Evolutionary conservation across 768 basidiomycete genomes (phyloP).

Genomic region (Macrolepiota fuliginosa): DNA sequence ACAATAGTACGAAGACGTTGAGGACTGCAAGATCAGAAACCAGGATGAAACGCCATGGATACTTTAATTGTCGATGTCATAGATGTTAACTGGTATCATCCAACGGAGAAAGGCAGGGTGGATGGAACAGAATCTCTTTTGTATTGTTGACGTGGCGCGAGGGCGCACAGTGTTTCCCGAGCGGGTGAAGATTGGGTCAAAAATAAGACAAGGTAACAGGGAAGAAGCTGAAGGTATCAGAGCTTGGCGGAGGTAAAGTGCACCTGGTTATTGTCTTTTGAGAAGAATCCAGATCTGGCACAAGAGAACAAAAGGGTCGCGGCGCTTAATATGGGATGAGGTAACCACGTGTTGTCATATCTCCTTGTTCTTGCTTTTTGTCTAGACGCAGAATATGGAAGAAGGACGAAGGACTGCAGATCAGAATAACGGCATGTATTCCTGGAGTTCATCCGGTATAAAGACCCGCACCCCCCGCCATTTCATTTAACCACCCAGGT

Average conservation of each 20-base stretch:
- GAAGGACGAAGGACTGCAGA: background rate
- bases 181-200: background rate
- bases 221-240: background rate
- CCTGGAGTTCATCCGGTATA: background rate
- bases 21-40: background rate
- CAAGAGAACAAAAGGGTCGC: conserved; percentile 19
- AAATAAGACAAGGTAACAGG: conserved; percentile 14
- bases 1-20: background rate
- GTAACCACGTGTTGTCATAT: conserved; percentile 3
- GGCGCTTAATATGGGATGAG: background rate
- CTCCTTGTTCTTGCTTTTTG: conserved; percentile 12
- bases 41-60: conserved; percentile 1
- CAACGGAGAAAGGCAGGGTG: conserved; percentile 6
- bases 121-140: conserved; percentile 15
- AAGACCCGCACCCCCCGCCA: background rate
- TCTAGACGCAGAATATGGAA: background rate
- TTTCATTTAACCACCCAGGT: conserved; percentile 19
- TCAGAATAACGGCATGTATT: conserved; percentile 2
- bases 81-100: background rate
- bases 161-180: background rate
- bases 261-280: conserved; percentile 20
- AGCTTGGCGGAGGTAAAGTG: conserved; percentile 15
- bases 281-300: background rate
- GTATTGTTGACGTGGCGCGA: conserved; percentile 12
- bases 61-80: conserved; percentile 11